Conservation (phyloP, 2,329 filamentous ascomycete genomes). For the Diaporthe helianthi region DNA sequence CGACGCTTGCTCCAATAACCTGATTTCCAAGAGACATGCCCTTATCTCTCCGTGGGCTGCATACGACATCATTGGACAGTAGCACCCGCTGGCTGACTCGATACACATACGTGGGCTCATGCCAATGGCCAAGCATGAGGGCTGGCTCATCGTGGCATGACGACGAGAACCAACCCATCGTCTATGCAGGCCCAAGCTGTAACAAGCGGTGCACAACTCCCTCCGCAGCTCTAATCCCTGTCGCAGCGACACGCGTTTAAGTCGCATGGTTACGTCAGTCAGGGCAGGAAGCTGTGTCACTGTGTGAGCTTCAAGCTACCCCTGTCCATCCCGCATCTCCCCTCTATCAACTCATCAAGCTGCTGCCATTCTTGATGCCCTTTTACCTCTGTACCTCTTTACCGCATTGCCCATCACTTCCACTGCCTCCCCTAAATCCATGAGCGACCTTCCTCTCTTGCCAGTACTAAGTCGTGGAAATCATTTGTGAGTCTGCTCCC, state of each 20-base stretch:
- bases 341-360: slow-evolving; percentile 2
- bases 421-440: neutral
- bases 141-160: neutral
- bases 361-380: neutral
- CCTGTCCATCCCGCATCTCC: slow-evolving; percentile 4
- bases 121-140: slow-evolving; percentile 7
- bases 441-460: neutral
- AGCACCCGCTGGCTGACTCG: neutral
- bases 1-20: too few relatives aligned
- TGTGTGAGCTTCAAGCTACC: slow-evolving; percentile 12
- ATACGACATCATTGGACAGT: neutral
- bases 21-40: neutral
- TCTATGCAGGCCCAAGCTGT: neutral
- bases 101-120: slow-evolving; percentile 1
- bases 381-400: too few relatives aligned
- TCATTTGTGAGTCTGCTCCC: neutral
- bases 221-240: too few relatives aligned
- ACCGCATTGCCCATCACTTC: neutral
- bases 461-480: neutral
- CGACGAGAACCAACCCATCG: neutral
- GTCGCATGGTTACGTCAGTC: slow-evolving; percentile 19
- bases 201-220: neutral
- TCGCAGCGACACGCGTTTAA: neutral
- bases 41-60: neutral
- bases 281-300: slow-evolving; percentile 21